Percentiles rank a stretch among this genome's conserved stretches.
Conservation (phyloP, 75 land plant genomes). For the Pseudotsuga menziesii region DNA sequence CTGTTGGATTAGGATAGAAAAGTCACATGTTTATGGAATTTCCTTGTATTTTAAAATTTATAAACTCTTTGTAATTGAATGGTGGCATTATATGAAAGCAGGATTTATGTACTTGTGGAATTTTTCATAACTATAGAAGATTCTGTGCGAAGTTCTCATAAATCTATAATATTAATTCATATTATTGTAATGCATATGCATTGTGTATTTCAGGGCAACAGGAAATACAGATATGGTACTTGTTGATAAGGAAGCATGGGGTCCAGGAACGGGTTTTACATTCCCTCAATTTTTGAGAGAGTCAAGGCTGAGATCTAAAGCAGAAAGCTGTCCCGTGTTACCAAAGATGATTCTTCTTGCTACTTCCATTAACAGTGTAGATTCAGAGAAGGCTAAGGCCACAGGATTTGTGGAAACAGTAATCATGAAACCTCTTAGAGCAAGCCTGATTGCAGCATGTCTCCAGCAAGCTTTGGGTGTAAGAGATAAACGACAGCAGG, state of each 20-base stretch:
- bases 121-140: background rate
- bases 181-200: background rate
- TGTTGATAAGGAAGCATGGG: constrained; percentile 81
- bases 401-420: constrained; percentile 55
- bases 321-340: constrained; percentile 13
- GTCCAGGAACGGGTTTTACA: constrained; percentile 32
- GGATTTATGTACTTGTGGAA: background rate
- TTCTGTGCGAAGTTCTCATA: background rate
- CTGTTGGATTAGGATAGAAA: background rate
- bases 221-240: constrained; percentile 46
- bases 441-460: constrained; percentile 53
- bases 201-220: constrained; percentile 5
- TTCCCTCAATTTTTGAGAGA: constrained; percentile 17
- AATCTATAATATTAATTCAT: background rate
- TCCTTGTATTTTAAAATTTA: background rate
- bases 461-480: constrained; percentile 45
- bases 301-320: constrained; percentile 7
- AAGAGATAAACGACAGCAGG: constrained; percentile 23
- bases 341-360: constrained; percentile 72
- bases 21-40: background rate
- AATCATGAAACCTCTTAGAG: constrained; percentile 57
- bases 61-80: background rate
- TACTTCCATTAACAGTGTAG: constrained; percentile 30
- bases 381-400: constrained; percentile 33
- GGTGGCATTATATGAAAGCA: background rate